phyloP scores from a whole-genome alignment of 2,329 filamentous ascomycete genomes.

The Cytospora piceicola region DNA sequence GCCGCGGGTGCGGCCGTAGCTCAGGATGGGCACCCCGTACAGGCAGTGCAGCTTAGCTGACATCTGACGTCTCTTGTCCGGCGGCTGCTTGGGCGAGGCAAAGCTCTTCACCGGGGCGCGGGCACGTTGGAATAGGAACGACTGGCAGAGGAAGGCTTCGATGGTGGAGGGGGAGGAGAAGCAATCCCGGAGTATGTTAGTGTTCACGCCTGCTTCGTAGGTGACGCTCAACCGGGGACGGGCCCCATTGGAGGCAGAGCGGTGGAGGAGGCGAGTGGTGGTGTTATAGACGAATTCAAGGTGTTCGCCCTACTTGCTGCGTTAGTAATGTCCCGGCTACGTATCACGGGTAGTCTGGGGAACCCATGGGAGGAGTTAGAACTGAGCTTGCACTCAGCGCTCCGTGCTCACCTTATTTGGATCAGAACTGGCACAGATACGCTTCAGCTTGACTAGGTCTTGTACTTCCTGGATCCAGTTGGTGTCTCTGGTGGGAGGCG shows the following conservation, averaged over 20 bases:
- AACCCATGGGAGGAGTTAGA: neutral
- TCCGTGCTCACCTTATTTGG: constrained; percentile 46
- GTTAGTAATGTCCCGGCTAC: constrained; percentile 37
- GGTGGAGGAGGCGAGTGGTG: constrained; percentile 50
- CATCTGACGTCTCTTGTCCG: constrained; percentile 57
- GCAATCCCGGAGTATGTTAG: constrained; percentile 48
- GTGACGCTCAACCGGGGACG: constrained; percentile 41
- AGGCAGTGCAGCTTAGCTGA: constrained; percentile 73
- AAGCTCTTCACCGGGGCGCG: constrained; percentile 41
- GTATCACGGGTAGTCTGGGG: neutral
- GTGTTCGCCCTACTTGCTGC: constrained; percentile 36
- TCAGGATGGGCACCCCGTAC: constrained; percentile 63
- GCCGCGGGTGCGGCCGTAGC: constrained; percentile 42
- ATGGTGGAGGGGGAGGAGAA: constrained; percentile 55
- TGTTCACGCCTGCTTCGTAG: constrained; percentile 52
- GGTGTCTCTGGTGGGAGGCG: constrained; percentile 8
- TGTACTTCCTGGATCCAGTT: constrained; percentile 43
- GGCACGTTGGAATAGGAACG: constrained; percentile 64
- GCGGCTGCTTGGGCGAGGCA: constrained; percentile 33
- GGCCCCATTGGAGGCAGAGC: constrained; percentile 45
- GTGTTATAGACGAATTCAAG: constrained; percentile 53
- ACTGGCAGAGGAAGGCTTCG: constrained; percentile 65
- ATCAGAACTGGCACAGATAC: constrained; percentile 44
- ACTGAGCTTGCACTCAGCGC: neutral
- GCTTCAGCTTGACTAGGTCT: constrained; percentile 48